These are phyloP conservation scores for Jacaranda copaia DNA, from an alignment of 257 asterid species.

Conservation along the genomic window DNA sequence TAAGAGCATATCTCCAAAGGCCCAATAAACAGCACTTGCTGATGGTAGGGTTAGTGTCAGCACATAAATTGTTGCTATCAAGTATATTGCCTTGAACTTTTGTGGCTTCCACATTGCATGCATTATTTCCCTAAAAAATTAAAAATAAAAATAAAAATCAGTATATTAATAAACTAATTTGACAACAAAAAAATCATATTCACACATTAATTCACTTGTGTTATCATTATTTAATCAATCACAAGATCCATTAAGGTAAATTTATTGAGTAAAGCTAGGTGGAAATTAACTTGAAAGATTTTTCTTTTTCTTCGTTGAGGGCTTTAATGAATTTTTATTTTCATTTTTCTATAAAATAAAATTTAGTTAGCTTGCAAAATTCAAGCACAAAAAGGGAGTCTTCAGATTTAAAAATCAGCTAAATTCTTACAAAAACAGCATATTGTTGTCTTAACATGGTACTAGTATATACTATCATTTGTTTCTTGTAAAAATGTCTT, in stretches of 20 bases:
- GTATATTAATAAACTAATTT: background rate
- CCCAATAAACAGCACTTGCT: slow-evolving; percentile 94
- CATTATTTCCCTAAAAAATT: slow-evolving; percentile 69
- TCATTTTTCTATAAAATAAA: too few relatives aligned
- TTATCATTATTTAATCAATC: background rate
- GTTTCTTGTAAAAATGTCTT: background rate
- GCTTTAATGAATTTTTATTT: background rate
- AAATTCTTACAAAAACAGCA: background rate
- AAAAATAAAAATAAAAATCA: background rate
- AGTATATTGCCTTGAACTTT: slow-evolving; percentile 75
- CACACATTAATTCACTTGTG: background rate
- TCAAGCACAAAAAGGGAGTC: too few relatives aligned
- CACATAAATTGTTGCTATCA: slow-evolving; percentile 79
- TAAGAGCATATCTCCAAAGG: slow-evolving; percentile 76
- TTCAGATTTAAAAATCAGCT: too few relatives aligned
- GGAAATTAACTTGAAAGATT: background rate
- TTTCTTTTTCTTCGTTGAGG: background rate
- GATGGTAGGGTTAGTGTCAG: slow-evolving; percentile 82
- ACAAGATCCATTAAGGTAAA: background rate
- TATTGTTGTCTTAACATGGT: background rate
- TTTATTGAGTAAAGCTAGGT: background rate
- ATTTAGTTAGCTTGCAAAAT: too few relatives aligned
- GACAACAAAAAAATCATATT: background rate
- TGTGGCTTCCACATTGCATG: slow-evolving; percentile 98
- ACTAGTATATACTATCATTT: background rate